phyloP scores from a whole-genome alignment of 2,329 filamentous ascomycete species.

The Bertia moriformis region DNA sequence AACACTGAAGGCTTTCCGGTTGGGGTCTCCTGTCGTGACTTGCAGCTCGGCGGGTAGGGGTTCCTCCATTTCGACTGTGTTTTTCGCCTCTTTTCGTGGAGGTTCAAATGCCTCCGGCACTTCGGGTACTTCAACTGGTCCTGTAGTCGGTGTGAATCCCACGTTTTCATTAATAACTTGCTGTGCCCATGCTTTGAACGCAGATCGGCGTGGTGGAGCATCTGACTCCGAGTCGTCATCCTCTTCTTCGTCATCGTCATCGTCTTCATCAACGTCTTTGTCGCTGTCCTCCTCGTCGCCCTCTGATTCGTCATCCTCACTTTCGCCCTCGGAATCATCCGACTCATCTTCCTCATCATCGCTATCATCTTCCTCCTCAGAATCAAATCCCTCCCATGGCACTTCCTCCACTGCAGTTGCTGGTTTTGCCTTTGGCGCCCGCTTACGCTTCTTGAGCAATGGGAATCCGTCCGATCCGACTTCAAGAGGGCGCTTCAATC shows the following conservation, averaged over 20 bases:
- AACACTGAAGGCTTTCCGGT: slow-evolving; percentile 65
- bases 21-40: slow-evolving; percentile 35
- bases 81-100: slow-evolving; percentile 50
- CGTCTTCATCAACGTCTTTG: neutral
- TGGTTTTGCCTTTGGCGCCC: slow-evolving; percentile 19
- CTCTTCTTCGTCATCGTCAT: neutral
- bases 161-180: slow-evolving; percentile 73
- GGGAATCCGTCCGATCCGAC: neutral
- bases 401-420: slow-evolving; percentile 9
- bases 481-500: neutral
- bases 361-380: slow-evolving; percentile 14
- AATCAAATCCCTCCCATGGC: slow-evolving; percentile 37
- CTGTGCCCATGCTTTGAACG: slow-evolving; percentile 89
- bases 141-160: slow-evolving; percentile 39
- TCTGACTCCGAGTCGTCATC: slow-evolving; percentile 14
- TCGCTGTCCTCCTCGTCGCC: slow-evolving; percentile 11
- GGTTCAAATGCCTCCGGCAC: slow-evolving; percentile 13
- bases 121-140: slow-evolving; percentile 10
- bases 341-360: neutral
- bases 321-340: slow-evolving; percentile 8
- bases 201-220: slow-evolving; percentile 32
- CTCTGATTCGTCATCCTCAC: slow-evolving; percentile 13
- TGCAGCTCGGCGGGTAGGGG: slow-evolving; percentile 54
- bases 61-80: slow-evolving; percentile 46
- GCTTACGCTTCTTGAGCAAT: slow-evolving; percentile 20